phyloP scores from a whole-genome alignment of 768 basidiomycete species.

The Dioszegia hungarica region DNA sequence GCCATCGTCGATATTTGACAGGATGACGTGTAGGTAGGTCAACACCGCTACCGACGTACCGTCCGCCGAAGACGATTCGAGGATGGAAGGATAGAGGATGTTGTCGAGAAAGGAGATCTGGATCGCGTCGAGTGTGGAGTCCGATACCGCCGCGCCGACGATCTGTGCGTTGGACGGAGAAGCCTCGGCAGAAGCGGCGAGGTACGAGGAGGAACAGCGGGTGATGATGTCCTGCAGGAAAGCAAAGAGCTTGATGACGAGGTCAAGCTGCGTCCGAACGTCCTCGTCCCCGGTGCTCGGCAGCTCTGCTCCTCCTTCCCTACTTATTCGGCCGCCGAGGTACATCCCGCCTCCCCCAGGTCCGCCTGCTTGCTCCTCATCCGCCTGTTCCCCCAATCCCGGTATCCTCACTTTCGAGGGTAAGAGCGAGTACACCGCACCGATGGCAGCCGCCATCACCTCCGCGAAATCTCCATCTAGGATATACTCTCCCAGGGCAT shows the following conservation, averaged over 20 bases:
- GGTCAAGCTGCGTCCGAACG: constrained; percentile 73
- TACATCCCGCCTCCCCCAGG: constrained; percentile 67
- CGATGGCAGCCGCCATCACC: constrained; percentile 84
- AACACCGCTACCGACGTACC: constrained; percentile 96
- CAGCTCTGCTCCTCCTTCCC: constrained; percentile 47
- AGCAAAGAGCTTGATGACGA: constrained; percentile 83
- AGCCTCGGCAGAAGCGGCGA: background rate
- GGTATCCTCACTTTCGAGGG: constrained; percentile 77
- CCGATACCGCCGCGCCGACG: constrained; percentile 74
- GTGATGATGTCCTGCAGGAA: constrained; percentile 84
- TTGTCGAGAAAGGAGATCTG: constrained; percentile 85
- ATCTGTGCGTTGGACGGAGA: constrained; percentile 50
- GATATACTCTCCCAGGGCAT: constrained; percentile 86
- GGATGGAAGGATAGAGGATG: constrained; percentile 82
- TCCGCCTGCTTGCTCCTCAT: constrained; percentile 17
- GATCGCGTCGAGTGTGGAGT: constrained; percentile 75
- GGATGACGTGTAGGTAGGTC: constrained; percentile 76
- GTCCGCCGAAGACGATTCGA: constrained; percentile 86
- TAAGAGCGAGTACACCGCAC: constrained; percentile 85
- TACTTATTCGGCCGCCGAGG: constrained; percentile 18
- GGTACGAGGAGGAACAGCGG: constrained; percentile 46
- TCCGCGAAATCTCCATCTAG: constrained; percentile 98
- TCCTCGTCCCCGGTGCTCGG: constrained; percentile 71
- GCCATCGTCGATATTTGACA: constrained; percentile 36
- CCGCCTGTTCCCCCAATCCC: constrained; percentile 46